phyloP scores from a whole-genome alignment of 257 asterid genomes.

The Nicotiana noctiflora region DNA sequence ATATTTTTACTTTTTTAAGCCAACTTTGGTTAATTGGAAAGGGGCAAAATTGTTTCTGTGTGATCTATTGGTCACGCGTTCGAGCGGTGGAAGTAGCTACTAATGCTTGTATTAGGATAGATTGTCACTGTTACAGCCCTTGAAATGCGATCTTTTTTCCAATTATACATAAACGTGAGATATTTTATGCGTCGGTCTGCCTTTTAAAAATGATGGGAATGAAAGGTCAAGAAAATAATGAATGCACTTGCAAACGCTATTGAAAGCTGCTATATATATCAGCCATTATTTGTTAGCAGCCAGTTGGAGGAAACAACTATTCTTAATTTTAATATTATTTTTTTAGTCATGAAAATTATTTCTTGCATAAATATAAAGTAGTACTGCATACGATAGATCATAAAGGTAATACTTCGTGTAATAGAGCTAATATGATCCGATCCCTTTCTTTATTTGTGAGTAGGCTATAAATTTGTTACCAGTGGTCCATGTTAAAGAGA shows the following conservation, averaged over 20 bases:
- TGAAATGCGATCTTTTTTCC: accelerated
- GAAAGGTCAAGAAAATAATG: background rate
- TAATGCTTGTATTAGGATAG: too few relatives aligned
- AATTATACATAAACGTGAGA: too few relatives aligned
- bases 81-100: too few relatives aligned
- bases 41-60: too few relatives aligned
- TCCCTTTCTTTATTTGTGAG: background rate
- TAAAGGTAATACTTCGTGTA: too few relatives aligned
- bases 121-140: too few relatives aligned
- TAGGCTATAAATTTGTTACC: background rate
- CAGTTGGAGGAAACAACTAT: background rate
- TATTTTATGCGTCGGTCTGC: too few relatives aligned
- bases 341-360: background rate
- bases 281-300: background rate
- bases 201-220: too few relatives aligned
- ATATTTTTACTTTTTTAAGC: background rate
- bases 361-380: background rate
- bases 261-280: background rate
- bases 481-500: background rate
- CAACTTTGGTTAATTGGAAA: too few relatives aligned
- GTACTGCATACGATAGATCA: too few relatives aligned
- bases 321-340: background rate
- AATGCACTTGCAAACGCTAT: background rate
- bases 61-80: too few relatives aligned
- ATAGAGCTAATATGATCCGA: background rate